A percentile compares a stretch with the other conserved stretches of the same genome.
These are phyloP conservation scores for Sclerotinia nivalis DNA, from an alignment of 2,329 filamentous ascomycete species.

Conservation along the genomic window DNA sequence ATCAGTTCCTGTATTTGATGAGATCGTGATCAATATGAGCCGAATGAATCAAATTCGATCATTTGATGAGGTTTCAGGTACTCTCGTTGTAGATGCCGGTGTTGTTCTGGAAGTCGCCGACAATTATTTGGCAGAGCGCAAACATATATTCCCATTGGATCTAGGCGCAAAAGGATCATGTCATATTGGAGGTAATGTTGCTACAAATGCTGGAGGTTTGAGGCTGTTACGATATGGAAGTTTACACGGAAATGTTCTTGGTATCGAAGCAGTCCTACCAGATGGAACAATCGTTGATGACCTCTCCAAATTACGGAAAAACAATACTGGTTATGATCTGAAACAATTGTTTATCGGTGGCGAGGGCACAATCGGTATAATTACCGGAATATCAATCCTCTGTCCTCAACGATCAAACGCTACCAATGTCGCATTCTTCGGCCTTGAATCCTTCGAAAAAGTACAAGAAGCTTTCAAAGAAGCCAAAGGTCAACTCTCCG, in stretches of 20 bases:
- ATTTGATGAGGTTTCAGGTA: constrained; percentile 91
- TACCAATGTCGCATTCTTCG: constrained; percentile 93
- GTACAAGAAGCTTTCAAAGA: constrained; percentile 83
- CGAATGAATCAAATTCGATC: constrained; percentile 90
- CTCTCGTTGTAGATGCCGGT: constrained; percentile 86
- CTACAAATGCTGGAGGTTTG: constrained; percentile 92
- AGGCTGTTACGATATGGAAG: constrained; percentile 90
- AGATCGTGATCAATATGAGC: constrained; percentile 88
- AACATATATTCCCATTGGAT: constrained; percentile 92
- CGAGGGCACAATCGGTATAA: constrained; percentile 92
- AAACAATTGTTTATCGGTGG: constrained; percentile 96
- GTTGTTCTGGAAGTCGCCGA: constrained; percentile 89
- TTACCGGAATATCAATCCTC: constrained; percentile 85
- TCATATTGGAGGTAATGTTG: constrained; percentile 92
- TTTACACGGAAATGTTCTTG: constrained; percentile 88
- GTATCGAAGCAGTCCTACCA: constrained; percentile 88
- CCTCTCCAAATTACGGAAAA: constrained; percentile 85
- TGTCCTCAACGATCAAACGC: constrained; percentile 86
- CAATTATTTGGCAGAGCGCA: constrained; percentile 76
- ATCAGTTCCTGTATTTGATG: constrained; percentile 95
- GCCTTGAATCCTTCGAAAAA: constrained; percentile 85
- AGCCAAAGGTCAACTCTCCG: constrained; percentile 85
- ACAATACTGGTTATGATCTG: constrained; percentile 97
- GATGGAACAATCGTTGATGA: constrained; percentile 92
- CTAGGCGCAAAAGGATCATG: constrained; percentile 98